Base-by-base conservation (phyloP, 2,329 filamentous ascomycete species). In the Sordariomycetes sp. region DNA sequence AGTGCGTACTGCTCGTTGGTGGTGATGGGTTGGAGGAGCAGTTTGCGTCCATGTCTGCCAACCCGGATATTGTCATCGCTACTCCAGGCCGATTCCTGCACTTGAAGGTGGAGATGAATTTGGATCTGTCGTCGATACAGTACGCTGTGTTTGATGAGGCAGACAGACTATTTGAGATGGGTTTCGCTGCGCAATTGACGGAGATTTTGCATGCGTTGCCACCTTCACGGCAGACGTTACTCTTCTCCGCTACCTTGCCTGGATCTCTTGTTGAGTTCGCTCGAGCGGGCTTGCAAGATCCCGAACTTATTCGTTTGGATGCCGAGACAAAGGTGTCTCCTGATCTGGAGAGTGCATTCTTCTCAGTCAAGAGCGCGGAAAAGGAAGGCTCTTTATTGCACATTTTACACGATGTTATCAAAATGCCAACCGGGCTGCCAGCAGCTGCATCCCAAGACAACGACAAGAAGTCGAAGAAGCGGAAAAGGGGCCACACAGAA, bases 121-220 rank as follows among this genome's bases (percentile, higher is more conserved):
- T 98, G 34, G 86, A 95, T 50, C 64, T 98, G n/a, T 86, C 82
- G 1, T 94, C 86, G 4, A 81, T 98, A 40, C 75, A 78, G 46
- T 98, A 98, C 50, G 86, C 94, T 17, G 92, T 98, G 8, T 98
- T 98, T 43, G 92, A 98, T 54, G 92, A 98, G 58, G 92, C 92
- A 2, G 92, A 98, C 68, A 76, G 92, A 35, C 68, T 98, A 15
- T 98, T 98, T 58, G 92, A 98, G 54, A 95, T 98, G 90, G 93
- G 92, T 47, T 98, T 98, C 54, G 87, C 88, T 5, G 79, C 85
- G 4, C 92, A 98, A 52, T 66, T 98, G 46, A 82, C 84, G 1
- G 92, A 98, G 54, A 96, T 96, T 66, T 64, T 98, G 33, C 79
- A 94, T 51, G 84, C 87, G 1, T 65, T 98, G 12, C 92, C 93